Percentiles rank a stretch among this genome's conserved stretches.
phyloP scores from a whole-genome alignment of 805 yeast genomes.

The Candida maesae region DNA sequence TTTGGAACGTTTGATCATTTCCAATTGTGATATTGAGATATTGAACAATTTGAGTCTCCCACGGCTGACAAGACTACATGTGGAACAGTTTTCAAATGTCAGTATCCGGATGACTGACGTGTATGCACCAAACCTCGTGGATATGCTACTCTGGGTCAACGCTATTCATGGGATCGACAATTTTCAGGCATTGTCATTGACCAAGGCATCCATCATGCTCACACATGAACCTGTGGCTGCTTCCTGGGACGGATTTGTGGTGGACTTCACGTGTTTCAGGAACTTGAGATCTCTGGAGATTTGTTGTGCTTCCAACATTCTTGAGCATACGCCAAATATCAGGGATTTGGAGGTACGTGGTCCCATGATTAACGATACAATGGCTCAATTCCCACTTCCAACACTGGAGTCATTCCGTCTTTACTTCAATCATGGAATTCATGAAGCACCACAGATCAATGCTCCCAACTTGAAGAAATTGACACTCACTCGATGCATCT shows the following conservation, averaged over 20 bases:
- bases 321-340: constrained; percentile 6
- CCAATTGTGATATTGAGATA: constrained; percentile 12
- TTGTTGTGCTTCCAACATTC: constrained; percentile 16
- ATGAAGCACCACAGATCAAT: constrained; percentile 10
- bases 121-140: constrained; percentile 9
- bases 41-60: constrained; percentile 12
- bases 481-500: constrained; percentile 12
- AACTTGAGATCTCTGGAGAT: constrained; percentile 9
- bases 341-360: constrained; percentile 17
- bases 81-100: constrained; percentile 19
- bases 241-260: neutral
- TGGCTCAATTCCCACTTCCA: constrained; percentile 5
- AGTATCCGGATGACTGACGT: constrained; percentile 8
- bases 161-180: constrained; percentile 6
- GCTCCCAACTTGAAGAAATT: constrained; percentile 10
- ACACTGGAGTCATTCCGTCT: constrained; percentile 9
- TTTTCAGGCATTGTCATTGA: constrained; percentile 7
- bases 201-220: constrained; percentile 16
- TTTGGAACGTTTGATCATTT: constrained; percentile 5
- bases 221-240: constrained; percentile 15
- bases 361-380: constrained; percentile 9
- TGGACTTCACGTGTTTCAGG: constrained; percentile 14
- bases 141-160: constrained; percentile 14
- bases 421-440: constrained; percentile 12
- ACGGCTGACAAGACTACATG: constrained; percentile 6